Evolutionary conservation across 208 protist genomes (phyloP), one percentile per base, ranked within the genome.

Genomic region (Crithidia acanthocephali): DNA sequence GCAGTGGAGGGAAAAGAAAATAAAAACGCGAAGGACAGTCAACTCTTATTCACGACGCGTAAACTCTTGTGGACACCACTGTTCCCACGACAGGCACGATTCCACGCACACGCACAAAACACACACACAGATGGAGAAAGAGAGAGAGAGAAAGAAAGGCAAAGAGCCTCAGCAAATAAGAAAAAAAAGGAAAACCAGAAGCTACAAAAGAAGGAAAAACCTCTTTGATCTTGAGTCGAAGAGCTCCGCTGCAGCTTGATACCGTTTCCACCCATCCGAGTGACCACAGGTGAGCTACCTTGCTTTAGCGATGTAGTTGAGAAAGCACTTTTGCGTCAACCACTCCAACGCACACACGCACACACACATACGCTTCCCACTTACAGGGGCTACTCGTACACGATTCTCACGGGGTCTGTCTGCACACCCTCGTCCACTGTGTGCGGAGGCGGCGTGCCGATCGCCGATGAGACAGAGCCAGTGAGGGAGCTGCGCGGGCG

Each of bases 391-490:
- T 68, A 44, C 18, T 78, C 40, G n/a, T 83, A 73, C 22, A 90
- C 59, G 22, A 90, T 88, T 44, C 73, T 86, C 20, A 90, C 83
- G 13, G 84, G 81, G 42, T 93, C 84, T 8, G 87, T 93, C 53
- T 93, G 87, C 42, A 88, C 83, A 0, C 47, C 77, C 1, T 60
- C 72, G n/a, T 88, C 80, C 33, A 79, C 75, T 28, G 42, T 83
- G 11, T 18, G 32, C 13, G 64, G 33, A 2, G 64, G 64, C 10
- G 64, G 52, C 35, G 53, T 45, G 50, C 35, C 35, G 10, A 4
- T 30, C 7, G 47, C 32, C n/a, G 61, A 67, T 7, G 55, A 63
- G 20, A 56, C 61, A 23, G 44, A 48, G 8, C 32, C 61, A 2
- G 11, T 35, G 11, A 42, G 44, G 20, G 61, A 22, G 32, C 61